These are phyloP conservation scores for Aspergillus sclerotialis DNA, from an alignment of 2,329 filamentous ascomycete species.

Conservation along the genomic window DNA sequence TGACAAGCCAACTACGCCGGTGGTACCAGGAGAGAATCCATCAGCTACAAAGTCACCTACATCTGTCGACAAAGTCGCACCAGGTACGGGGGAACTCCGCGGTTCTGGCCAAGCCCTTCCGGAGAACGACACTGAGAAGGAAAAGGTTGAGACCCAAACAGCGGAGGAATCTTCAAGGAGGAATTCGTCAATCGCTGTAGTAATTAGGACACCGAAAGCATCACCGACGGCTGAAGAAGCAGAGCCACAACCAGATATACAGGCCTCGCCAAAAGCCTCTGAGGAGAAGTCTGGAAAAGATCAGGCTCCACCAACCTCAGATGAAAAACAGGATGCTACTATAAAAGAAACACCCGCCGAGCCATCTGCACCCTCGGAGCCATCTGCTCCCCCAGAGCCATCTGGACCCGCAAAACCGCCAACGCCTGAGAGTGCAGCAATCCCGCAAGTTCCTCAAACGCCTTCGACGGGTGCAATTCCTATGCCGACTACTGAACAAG, in stretches of 20 bases:
- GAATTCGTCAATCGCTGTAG: background rate
- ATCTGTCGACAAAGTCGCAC: too few relatives aligned
- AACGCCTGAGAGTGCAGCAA: too few relatives aligned
- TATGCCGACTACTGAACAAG: conserved; percentile 4
- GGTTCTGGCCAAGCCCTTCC: too few relatives aligned
- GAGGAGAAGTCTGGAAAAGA: background rate
- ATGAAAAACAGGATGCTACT: conserved; percentile 3
- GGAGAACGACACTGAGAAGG: too few relatives aligned
- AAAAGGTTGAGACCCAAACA: too few relatives aligned
- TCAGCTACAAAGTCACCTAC: too few relatives aligned
- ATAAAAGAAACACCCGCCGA: conserved; percentile 3
- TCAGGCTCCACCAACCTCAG: conserved; percentile 3
- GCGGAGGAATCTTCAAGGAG: background rate
- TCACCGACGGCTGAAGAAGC: background rate
- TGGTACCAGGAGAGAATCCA: too few relatives aligned
- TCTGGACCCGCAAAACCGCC: background rate
- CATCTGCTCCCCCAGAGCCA: conserved; percentile 1
- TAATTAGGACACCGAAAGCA: background rate
- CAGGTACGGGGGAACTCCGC: too few relatives aligned
- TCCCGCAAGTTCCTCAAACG: too few relatives aligned
- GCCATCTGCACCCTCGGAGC: conserved; percentile 4
- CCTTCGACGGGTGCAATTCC: too few relatives aligned
- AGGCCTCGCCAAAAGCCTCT: background rate
- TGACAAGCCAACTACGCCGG: too few relatives aligned
- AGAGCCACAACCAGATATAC: background rate